Conservation (phyloP, 768 basidiomycete genomes). For the Pilatotrama ljubarskyi region DNA sequence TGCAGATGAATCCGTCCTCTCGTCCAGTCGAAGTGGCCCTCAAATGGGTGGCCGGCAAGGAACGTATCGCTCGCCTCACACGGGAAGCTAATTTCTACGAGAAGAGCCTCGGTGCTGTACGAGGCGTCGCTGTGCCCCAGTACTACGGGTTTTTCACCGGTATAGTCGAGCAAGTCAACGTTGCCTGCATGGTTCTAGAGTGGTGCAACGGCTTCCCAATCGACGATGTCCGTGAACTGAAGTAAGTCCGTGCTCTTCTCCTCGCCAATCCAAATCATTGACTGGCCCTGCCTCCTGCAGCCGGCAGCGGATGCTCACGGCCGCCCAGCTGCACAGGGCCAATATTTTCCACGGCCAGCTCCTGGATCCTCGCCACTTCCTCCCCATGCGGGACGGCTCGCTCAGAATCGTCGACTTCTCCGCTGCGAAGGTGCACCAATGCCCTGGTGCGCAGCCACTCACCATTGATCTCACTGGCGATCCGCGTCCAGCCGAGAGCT, state of each 20-base stretch:
- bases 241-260: slow-evolving; percentile 5
- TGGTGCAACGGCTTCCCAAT: slow-evolving; percentile 32
- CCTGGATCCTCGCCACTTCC: slow-evolving; percentile 26
- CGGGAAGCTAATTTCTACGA: slow-evolving; percentile 40
- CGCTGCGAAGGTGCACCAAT: slow-evolving; percentile 33
- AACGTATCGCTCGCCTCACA: slow-evolving; percentile 26
- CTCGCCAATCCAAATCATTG: neutral
- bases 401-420: slow-evolving; percentile 42
- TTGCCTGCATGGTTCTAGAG: slow-evolving; percentile 42
- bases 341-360: slow-evolving; percentile 40
- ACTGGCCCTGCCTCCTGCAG: slow-evolving; percentile 22
- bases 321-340: slow-evolving; percentile 38
- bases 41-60: slow-evolving; percentile 19
- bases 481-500: neutral
- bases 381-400: slow-evolving; percentile 19
- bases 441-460: slow-evolving; percentile 18
- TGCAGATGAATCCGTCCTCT: neutral
- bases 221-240: slow-evolving; percentile 11
- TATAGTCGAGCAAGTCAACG: slow-evolving; percentile 27
- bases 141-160: slow-evolving; percentile 41
- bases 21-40: slow-evolving; percentile 18
- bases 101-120: slow-evolving; percentile 34
- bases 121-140: slow-evolving; percentile 40
- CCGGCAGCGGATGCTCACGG: slow-evolving; percentile 35
- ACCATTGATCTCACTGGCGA: neutral